Evolutionary conservation across 2,329 filamentous ascomycete species (phyloP), one percentile per base, ranked within the genome.

Genomic region (Paradendryphiella salina): DNA sequence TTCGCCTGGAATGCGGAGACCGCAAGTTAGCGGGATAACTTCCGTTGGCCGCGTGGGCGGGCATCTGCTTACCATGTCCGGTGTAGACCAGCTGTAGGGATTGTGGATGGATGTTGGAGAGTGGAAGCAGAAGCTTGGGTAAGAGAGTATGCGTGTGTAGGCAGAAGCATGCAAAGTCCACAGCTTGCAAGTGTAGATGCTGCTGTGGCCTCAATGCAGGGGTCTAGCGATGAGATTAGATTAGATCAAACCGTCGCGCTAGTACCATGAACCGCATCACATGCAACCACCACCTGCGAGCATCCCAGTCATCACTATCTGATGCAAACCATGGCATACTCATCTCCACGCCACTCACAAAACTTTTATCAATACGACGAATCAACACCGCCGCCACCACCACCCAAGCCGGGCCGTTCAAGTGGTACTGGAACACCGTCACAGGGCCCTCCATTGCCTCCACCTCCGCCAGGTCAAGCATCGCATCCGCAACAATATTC

Each of bases 1-100:
- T 92, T 88, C 52, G 87, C 82, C 85, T 87, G 55, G 44, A 61
- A 60, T 57, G 57, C 28, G 54, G 57, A 51, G 57, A 63, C 37
- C 56, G 60, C 57, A 55, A 59, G 58, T 71, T 65, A 71, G 67
- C 61, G 60, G 63, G 52, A 43, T 37, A 61, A 65, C 51, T 52
- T 64, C 54, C 57, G 63, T 62, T 60, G 61, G 56, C 45, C 46
- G 54, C 53, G 33, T 28, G 26, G 38, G 34, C 35, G 45, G 54
- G 50, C 52, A 48, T 21, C 39, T 48, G 40, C 56, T 57, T 63
- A 50, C 69, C 68, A 71, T 72, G 51, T 48, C 67, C 26, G 34
- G 37, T 56, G 50, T 54, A 46, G 34, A 31, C 48, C 47, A 48
- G 39, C 45, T 45, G 45, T 41, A 39, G 39, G 10, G 15, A 32